These are phyloP conservation scores for Termitomyces sp. DNA, from an alignment of 768 basidiomycete species.

Conservation along the genomic window DNA sequence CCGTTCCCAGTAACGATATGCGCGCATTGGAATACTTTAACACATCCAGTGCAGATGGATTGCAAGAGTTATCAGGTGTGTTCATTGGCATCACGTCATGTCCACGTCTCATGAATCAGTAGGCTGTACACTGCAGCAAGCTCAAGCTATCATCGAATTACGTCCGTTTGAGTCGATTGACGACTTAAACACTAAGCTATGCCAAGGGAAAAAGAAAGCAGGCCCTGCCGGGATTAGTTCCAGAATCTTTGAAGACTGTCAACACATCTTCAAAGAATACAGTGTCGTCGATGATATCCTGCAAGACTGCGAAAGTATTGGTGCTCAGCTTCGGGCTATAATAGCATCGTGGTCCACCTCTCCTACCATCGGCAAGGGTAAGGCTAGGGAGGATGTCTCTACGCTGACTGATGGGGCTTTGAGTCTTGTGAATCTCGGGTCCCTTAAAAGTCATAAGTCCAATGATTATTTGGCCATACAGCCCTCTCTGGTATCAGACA, in stretches of 20 bases:
- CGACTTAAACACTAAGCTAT: slow-evolving; percentile 70
- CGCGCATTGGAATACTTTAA: slow-evolving; percentile 69
- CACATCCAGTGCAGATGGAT: slow-evolving; percentile 47
- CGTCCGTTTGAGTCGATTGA: slow-evolving; percentile 78
- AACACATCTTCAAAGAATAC: slow-evolving; percentile 79
- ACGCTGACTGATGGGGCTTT: slow-evolving; percentile 48
- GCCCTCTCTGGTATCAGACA: slow-evolving; percentile 59
- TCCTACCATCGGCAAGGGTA: slow-evolving; percentile 29
- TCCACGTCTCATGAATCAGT: background rate
- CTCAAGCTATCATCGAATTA: slow-evolving; percentile 65
- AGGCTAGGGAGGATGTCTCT: slow-evolving; percentile 26
- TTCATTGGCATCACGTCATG: background rate
- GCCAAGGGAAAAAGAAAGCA: slow-evolving; percentile 83
- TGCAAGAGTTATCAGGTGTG: slow-evolving; percentile 75
- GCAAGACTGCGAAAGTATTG: slow-evolving; percentile 83
- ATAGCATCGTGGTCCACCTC: slow-evolving; percentile 72
- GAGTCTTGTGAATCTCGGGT: slow-evolving; percentile 42
- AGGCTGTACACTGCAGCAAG: slow-evolving; percentile 83
- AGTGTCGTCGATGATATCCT: slow-evolving; percentile 85
- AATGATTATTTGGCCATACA: slow-evolving; percentile 71
- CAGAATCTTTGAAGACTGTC: slow-evolving; percentile 87
- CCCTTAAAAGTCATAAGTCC: slow-evolving; percentile 32
- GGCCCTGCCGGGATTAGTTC: slow-evolving; percentile 80
- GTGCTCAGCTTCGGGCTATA: slow-evolving; percentile 60
- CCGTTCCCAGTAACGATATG: slow-evolving; percentile 35